Evolutionary conservation across 148 eudicot genomes (phyloP).

Genomic region (Talinum fruticosum): DNA sequence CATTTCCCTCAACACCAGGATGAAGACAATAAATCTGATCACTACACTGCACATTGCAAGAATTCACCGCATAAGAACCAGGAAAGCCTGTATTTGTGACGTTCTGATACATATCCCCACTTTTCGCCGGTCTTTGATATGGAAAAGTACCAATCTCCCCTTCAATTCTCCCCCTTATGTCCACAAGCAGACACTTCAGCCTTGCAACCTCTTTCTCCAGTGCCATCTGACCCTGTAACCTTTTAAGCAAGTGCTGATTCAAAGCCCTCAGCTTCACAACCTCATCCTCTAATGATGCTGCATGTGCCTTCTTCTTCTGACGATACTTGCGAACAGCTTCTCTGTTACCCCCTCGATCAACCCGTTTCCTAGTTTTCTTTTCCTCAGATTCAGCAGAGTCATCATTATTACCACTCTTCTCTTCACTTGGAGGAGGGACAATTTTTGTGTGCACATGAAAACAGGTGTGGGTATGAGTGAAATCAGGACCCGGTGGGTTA

Average conservation of each 20-base stretch:
- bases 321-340: constrained; percentile 96
- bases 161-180: constrained; percentile 86
- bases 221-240: constrained; percentile 72
- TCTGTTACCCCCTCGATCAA: constrained; percentile 68
- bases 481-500: constrained; percentile 88
- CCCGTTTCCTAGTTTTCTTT: constrained; percentile 54
- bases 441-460: constrained; percentile 85
- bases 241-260: constrained; percentile 81
- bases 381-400: constrained; percentile 74
- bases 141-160: constrained; percentile 97
- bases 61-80: constrained; percentile 56
- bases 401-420: constrained; percentile 52
- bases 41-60: constrained; percentile 69
- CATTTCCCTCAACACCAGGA: constrained; percentile 42
- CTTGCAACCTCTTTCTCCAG: constrained; percentile 82
- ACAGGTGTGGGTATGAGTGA: constrained; percentile 85
- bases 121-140: constrained; percentile 63
- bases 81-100: constrained; percentile 35
- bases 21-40: constrained; percentile 74
- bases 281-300: constrained; percentile 84
- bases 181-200: constrained; percentile 92
- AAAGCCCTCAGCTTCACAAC: constrained; percentile 72
- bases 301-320: constrained; percentile 85
- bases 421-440: constrained; percentile 54
- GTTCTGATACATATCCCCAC: constrained; percentile 47